phyloP scores from a whole-genome alignment of 1,284 basidiomycete genomes.

The Mycena citricolor region DNA sequence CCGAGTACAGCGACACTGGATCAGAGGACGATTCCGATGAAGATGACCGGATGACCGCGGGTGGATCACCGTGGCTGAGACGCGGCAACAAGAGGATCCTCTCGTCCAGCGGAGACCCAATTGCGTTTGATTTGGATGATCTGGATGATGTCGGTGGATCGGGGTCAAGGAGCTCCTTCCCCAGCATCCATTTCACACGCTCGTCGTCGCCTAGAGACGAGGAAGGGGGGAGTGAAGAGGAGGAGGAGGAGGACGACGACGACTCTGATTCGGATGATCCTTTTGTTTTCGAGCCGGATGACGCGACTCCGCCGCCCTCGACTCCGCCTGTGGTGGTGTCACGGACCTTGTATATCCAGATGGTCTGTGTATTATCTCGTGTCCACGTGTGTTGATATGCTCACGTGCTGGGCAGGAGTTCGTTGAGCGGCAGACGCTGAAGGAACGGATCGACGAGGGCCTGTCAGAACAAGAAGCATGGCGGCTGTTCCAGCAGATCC shows the following conservation, averaged over 20 bases:
- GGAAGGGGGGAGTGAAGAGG: slow-evolving; percentile 44
- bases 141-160: slow-evolving; percentile 53
- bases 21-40: slow-evolving; percentile 30
- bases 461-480: slow-evolving; percentile 84
- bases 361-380: slow-evolving; percentile 56
- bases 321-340: slow-evolving; percentile 44
- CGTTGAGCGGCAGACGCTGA: slow-evolving; percentile 83
- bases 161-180: slow-evolving; percentile 62
- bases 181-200: slow-evolving; percentile 72
- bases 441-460: slow-evolving; percentile 80
- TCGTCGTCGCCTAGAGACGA: slow-evolving; percentile 37
- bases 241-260: slow-evolving; percentile 34
- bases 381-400: slow-evolving; percentile 3
- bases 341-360: slow-evolving; percentile 85
- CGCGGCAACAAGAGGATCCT: too few relatives aligned
- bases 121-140: slow-evolving; percentile 61
- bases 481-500: slow-evolving; percentile 87
- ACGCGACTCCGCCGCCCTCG: slow-evolving; percentile 16
- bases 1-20: slow-evolving; percentile 37
- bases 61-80: too few relatives aligned
- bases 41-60: too few relatives aligned
- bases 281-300: slow-evolving; percentile 29
- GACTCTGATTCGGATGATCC: slow-evolving; percentile 35
- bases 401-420: slow-evolving; percentile 59
- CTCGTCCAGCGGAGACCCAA: slow-evolving; percentile 44